Base-by-base conservation (phyloP, 208 protist species). In the Crithidia bombi region DNA sequence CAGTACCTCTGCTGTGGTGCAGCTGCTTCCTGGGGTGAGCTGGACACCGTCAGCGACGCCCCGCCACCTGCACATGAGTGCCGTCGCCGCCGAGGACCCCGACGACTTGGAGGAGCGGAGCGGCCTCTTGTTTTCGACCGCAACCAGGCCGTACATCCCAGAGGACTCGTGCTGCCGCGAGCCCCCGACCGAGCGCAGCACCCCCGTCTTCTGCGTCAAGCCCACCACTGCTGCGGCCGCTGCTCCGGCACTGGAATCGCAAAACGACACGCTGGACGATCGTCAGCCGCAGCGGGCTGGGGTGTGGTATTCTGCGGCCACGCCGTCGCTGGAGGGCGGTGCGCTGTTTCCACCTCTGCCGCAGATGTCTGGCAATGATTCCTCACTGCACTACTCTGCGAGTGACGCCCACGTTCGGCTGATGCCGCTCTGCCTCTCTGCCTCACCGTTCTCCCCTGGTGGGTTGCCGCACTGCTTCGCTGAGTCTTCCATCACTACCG, bases 81-180 rank as follows among this genome's bases (percentile, higher is more conserved):
- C n/a, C n/a, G n/a, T n/a, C n/a, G n/a, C n/a, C n/a, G 55, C n/a
- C 3, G 59, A 65, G 5, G 59, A 65, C 0, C 9, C 15, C 17
- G 59, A 65, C 3, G 41, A 65, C n/a, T 3, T 25, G 12, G 43
- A 30, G 14, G 59, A 65, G 44, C 5, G 26, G 6, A 54, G 59
- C 30, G n/a, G 30, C 3, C 41, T 65, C 26, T 44, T 39, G n/a
- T 33, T 49, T 5, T 65, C 59, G 17, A 65, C 59, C 30, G 28
- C 44, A 5, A 65, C 59, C 28, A 28, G 59, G 25, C 59, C 59
- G 26, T 65, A 65, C 59, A 65, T 54, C 30, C n/a, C 44, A 3
- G 59, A 65, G 32, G 59, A 54, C 19, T 51, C 30, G 21, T 14
- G 59, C n/a, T 23, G 23, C 28, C 4, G 2, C 32, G 39, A 33